phyloP scores from a whole-genome alignment of 768 basidiomycete genomes.

The Tylopilus balloui region DNA sequence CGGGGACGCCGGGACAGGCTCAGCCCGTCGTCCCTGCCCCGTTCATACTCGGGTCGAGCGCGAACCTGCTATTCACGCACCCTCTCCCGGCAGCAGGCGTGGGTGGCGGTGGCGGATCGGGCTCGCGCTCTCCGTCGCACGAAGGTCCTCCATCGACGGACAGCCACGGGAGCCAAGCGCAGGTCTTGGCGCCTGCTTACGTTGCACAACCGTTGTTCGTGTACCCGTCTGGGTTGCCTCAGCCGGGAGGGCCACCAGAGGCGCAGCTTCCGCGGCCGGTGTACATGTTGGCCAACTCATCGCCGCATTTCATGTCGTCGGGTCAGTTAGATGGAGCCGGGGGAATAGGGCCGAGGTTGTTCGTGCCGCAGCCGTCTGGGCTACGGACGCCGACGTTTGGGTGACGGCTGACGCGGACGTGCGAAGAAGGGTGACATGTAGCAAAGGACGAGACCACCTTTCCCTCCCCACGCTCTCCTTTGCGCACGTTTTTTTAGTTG shows the following conservation, averaged over 20 bases:
- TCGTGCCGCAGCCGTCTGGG: conserved; percentile 26
- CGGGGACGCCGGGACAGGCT: not conserved
- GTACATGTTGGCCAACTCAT: conserved; percentile 27
- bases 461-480: no score
- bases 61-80: conserved; percentile 28
- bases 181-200: conserved; percentile 24
- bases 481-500: no score
- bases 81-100: conserved; percentile 4
- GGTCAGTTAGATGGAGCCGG: conserved; percentile 13
- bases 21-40: conserved; percentile 20
- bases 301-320: conserved; percentile 22
- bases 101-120: conserved; percentile 11
- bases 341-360: conserved; percentile 14
- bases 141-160: conserved; percentile 29
- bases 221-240: conserved; percentile 29
- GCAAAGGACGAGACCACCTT: no score
- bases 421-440: not conserved
- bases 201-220: conserved; percentile 30
- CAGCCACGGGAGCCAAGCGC: conserved; percentile 30
- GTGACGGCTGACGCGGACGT: no score
- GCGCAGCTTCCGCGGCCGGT: conserved; percentile 25
- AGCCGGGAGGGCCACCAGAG: conserved; percentile 25
- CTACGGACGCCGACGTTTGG: conserved; percentile 25
- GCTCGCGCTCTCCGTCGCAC: conserved; percentile 30
- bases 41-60: conserved; percentile 30